Evolutionary conservation across 495 filamentous ascomycete species (phyloP).

Genomic region (Cercophora scortea): DNA sequence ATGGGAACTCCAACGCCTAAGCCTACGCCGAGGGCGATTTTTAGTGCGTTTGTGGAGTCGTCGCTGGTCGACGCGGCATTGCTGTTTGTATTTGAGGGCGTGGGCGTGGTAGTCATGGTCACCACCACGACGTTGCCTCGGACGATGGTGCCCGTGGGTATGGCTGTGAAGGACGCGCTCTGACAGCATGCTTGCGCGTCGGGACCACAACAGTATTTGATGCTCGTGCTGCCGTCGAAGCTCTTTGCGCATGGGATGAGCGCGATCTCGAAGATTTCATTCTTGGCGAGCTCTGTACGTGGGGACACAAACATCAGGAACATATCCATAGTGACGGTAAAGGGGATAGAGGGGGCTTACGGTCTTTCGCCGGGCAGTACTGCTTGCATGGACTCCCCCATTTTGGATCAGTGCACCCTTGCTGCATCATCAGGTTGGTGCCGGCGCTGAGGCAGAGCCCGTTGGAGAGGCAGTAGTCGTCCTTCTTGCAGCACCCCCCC

Average conservation of each 20-base stretch:
- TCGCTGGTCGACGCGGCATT: too few species aligned
- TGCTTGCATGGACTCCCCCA: slow-evolving; percentile 10
- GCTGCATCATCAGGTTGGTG: slow-evolving; percentile 15
- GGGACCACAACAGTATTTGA: slow-evolving; percentile 15
- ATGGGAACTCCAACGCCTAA: slow-evolving; percentile 6
- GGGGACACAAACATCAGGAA: too few species aligned
- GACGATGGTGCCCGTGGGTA: slow-evolving; percentile 9
- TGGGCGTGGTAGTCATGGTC: neutral
- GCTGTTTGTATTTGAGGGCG: neutral
- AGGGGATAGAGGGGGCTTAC: neutral
- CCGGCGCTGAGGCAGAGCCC: slow-evolving; percentile 14
- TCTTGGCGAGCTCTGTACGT: neutral
- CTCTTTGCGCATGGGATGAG: slow-evolving; percentile 10
- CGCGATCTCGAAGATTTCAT: neutral
- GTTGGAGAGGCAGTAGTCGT: slow-evolving; percentile 16
- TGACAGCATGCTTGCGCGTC: slow-evolving; percentile 7
- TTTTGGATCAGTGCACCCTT: slow-evolving; percentile 16
- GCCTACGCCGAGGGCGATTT: slow-evolving; percentile 10
- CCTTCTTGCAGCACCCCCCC: slow-evolving; percentile 10
- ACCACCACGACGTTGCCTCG: neutral
- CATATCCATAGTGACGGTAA: neutral
- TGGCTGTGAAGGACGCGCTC: neutral
- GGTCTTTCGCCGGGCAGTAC: neutral
- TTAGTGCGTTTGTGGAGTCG: neutral
- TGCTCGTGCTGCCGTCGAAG: slow-evolving; percentile 1